A percentile compares a stretch with the other conserved stretches of the same genome.
Evolutionary conservation across 495 filamentous ascomycete genomes (phyloP).

Genomic region (Penicillium angulare): DNA sequence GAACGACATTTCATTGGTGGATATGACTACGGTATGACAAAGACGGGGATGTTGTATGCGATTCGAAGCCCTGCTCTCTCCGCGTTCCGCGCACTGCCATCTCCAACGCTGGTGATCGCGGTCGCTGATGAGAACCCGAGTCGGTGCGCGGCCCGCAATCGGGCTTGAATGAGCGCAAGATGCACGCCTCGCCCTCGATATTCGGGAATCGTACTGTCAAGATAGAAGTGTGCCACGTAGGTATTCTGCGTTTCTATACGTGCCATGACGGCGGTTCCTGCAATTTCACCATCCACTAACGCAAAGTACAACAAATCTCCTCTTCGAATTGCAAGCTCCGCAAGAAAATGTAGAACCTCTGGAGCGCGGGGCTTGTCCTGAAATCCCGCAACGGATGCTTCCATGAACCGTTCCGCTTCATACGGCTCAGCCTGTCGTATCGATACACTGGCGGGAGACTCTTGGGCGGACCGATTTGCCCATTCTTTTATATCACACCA

Average conservation of each 20-base stretch:
- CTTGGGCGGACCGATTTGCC: neutral
- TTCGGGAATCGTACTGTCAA: slow-evolving; percentile 7
- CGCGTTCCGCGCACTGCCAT: slow-evolving; percentile 15
- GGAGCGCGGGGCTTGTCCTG: slow-evolving; percentile 8
- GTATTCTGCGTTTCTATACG: slow-evolving; percentile 2
- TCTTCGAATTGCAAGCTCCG: slow-evolving; percentile 9
- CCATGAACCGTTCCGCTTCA: slow-evolving; percentile 10
- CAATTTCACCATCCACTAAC: slow-evolving; percentile 2
- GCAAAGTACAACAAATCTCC: slow-evolving; percentile 10
- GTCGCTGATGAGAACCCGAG: slow-evolving; percentile 5
- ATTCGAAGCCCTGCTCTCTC: slow-evolving; percentile 7
- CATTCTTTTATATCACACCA: slow-evolving; percentile 2
- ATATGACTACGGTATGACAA: neutral
- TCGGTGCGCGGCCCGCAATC: slow-evolving; percentile 3
- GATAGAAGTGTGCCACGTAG: slow-evolving; percentile 11
- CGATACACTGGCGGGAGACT: neutral
- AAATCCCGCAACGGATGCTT: slow-evolving; percentile 12
- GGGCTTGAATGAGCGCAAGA: slow-evolving; percentile 9
- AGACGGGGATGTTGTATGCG: slow-evolving; percentile 6
- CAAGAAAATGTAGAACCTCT: slow-evolving; percentile 7
- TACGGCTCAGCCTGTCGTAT: neutral
- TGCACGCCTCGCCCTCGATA: slow-evolving; percentile 16
- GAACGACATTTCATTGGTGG: neutral
- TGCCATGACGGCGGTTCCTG: slow-evolving; percentile 13
- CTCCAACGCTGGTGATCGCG: slow-evolving; percentile 8